A percentile compares a stretch with the other conserved stretches of the same genome.
Conservation (phyloP, 2,329 filamentous ascomycete species). For the Stagonosporopsis cucurbitacearum region DNA sequence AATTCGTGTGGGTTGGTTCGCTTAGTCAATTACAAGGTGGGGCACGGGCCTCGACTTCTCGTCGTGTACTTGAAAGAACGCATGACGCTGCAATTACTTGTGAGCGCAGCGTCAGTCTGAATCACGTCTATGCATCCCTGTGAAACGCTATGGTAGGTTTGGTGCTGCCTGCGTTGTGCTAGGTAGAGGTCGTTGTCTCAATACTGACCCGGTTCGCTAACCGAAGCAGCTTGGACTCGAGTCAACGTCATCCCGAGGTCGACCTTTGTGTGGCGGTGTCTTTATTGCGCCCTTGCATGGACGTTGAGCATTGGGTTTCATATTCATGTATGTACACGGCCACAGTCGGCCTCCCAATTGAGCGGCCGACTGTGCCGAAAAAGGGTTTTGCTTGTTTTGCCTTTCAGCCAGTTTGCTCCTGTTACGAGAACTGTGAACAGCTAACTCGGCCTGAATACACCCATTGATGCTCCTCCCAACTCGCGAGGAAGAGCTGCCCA, state of each 20-base stretch:
- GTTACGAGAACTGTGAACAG: conserved; percentile 11
- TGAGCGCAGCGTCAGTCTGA: not conserved
- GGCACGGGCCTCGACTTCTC: conserved; percentile 12
- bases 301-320: conserved; percentile 20
- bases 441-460: conserved; percentile 13
- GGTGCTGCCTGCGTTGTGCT: conserved; percentile 5
- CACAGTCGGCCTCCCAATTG: conserved; percentile 18
- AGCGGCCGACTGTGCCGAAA: conserved; percentile 20
- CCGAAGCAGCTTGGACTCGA: conserved; percentile 14
- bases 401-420: conserved; percentile 9
- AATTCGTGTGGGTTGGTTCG: conserved; percentile 33
- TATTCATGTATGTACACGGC: conserved; percentile 35
- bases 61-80: not conserved
- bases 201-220: conserved; percentile 19
- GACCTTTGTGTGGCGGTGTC: conserved; percentile 6
- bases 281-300: conserved; percentile 18
- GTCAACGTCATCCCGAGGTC: conserved; percentile 30
- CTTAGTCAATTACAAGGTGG: conserved; percentile 33
- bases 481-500: conserved; percentile 16
- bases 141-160: not conserved
- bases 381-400: conserved; percentile 2
- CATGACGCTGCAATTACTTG: conserved; percentile 22
- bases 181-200: conserved; percentile 11
- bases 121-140: not conserved
- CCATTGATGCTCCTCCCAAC: conserved; percentile 10